Evolutionary conservation across 306 rosid genomes (phyloP), one percentile per base, ranked within the genome.

Genomic region (Corylus heterophylla): DNA sequence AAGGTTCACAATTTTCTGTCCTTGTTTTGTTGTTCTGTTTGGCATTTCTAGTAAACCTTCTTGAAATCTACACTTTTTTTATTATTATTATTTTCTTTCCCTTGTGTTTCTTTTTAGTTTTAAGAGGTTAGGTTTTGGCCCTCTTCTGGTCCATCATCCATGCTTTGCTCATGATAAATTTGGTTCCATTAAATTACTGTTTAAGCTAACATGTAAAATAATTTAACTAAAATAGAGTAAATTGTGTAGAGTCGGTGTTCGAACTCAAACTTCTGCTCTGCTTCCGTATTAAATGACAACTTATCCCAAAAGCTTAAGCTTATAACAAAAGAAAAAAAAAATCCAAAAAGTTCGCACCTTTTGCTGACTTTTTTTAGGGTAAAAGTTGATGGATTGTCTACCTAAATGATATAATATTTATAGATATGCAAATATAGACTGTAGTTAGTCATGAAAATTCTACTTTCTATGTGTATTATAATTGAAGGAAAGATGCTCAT

Each of bases 21-120:
- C 54, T 56, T 16, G 70, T 6, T 47, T 54, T 62, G 17, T 75
- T 71, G 20, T 83, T 64, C 73, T 64, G 54, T 75, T 73, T 84
- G 71, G 22, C 48, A 67, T 37, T 14, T 76, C 63, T 80, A 51
- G n/a, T 14, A 71, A 71, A 47, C 35, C 14, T 47, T 49, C 75
- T 16, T 55, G 25, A 20, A 47, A 48, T 35, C 47, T 82, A 49
- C 2, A n/a, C 74, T 44, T 16, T 75, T 75, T 27, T 69, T 37
- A 13, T 22, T 6, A 1, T n/a, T 56, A 6, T 0, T n/a, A 18
- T n/a, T 6, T 8, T n/a, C 14, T 56, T 8, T 8, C 7, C 8
- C 10, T 20, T 20, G 0, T 0, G 58, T 52, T 16, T 52, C 8
- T 14, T 16, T 52, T 52, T 52, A 17, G 7, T 52, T 17, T 52